Base-by-base conservation (phyloP, 2,329 filamentous ascomycete genomes). In the Thyridium curvatum region DNA sequence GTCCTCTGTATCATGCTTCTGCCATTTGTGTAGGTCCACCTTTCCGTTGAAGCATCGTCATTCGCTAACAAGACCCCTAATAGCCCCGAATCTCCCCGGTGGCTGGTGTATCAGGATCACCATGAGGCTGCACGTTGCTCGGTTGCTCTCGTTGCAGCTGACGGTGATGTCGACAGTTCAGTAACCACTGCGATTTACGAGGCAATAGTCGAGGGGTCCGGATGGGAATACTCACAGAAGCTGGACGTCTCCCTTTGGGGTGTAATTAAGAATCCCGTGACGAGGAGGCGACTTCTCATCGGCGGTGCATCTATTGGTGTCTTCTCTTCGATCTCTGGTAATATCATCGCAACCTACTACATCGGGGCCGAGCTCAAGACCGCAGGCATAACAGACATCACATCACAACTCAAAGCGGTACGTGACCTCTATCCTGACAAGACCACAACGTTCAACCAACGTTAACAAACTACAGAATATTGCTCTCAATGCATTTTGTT, bases 201-300 rank as follows among this genome's bases (percentile, higher is more conserved):
- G 41, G 65, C 69, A 43, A 69, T 71, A 32, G 46, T 62, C 12
- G 65, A 67, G 34, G 64, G 66, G 2, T 50, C 69, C 7, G 60
- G 62, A 30, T 68, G 56, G 53, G 68, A 72, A 46, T 68, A 65
- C 49, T 61, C 65, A 32, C 54, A 55, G 37, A 59, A 57, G 3
- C 46, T 54, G 12, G 61, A 53, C 2, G 55, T 67, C 51, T 62
- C 55, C n/a, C 51, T 60, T 1, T 52, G 53, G 28, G 54, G 68
- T 38, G 60, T 66, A 18, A 38, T 64, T 35, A 61, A 55, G 29
- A 61, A 61, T 2, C 61, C 58, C 2, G 46, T 49, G 2, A 51
- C 59, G 2, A 50, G 64, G 35, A 65, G 59, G 42, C 54, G 66
- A 15, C 45, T 69, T 1, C 50, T 68, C 4, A 59, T 69, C 16